These are phyloP conservation scores for Conticribra weissflogii DNA, from an alignment of 108 stramenopile genomes.

Conservation along the genomic window DNA sequence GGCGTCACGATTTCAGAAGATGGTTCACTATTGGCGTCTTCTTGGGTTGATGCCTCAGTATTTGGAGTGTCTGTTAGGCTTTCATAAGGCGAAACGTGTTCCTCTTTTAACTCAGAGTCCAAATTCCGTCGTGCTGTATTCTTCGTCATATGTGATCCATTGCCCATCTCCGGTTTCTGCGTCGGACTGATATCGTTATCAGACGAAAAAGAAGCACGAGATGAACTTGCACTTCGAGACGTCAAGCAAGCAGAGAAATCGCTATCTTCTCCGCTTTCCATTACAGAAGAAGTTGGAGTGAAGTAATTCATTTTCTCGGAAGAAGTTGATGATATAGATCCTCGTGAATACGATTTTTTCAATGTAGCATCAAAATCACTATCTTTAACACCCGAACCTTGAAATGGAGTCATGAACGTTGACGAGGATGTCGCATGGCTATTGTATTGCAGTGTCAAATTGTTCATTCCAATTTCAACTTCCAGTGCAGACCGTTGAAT, in stretches of 20 bases:
- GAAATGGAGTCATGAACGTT: conserved; percentile 4
- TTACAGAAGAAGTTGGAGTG: conserved; percentile 23
- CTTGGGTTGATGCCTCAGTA: conserved; percentile 32
- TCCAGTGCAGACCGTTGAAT: conserved; percentile 25
- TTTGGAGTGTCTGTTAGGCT: conserved; percentile 27
- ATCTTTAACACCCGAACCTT: neutral
- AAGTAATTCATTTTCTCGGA: conserved; percentile 28
- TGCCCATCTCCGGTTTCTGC: neutral
- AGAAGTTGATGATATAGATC: conserved; percentile 24
- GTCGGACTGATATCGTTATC: conserved; percentile 15
- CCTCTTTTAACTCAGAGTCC: conserved; percentile 2
- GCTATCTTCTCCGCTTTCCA: conserved; percentile 27
- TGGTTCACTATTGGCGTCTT: neutral
- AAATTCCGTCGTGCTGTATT: conserved; percentile 1
- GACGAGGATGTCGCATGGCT: conserved; percentile 1
- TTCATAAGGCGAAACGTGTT: conserved; percentile 7
- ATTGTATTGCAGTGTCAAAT: conserved; percentile 4
- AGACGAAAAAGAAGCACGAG: conserved; percentile 19
- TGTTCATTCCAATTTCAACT: conserved; percentile 26
- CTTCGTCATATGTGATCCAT: conserved; percentile 27
- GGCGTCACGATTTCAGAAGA: neutral
- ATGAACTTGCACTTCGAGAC: conserved; percentile 32
- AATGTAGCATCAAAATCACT: neutral
- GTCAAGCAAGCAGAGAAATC: conserved; percentile 23
- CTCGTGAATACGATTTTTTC: neutral